Conservation (phyloP, 1,284 basidiomycete genomes). For the Schizophyllum amplum region DNA sequence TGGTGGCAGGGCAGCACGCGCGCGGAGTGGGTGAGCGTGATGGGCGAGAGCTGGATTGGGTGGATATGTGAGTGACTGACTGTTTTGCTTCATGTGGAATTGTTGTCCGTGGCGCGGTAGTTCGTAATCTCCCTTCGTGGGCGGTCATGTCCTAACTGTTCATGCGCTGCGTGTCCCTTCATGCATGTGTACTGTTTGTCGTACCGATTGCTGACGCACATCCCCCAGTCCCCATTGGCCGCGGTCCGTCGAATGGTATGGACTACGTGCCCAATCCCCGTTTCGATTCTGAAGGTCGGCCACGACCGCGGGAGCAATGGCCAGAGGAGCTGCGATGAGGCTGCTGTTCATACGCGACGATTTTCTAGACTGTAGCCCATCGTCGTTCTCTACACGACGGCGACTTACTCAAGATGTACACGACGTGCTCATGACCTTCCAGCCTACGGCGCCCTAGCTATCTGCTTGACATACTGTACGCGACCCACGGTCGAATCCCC, state of each 20-base stretch:
- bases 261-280: conserved; percentile 64
- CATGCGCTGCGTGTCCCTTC: too few species aligned
- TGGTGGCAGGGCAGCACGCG: conserved; percentile 72
- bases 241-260: conserved; percentile 50
- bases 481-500: too few species aligned
- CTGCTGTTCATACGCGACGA: too few species aligned
- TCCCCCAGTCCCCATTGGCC: conserved; percentile 60
- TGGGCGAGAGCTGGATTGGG: conserved; percentile 55
- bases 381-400: too few species aligned
- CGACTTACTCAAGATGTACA: too few species aligned
- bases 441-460: too few species aligned
- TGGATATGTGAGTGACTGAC: conserved; percentile 62
- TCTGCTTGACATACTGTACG: too few species aligned
- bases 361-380: too few species aligned
- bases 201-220: conserved; percentile 4
- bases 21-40: conserved; percentile 67
- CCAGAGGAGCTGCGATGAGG: conserved; percentile 49
- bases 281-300: conserved; percentile 62
- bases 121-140: conserved; percentile 2
- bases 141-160: too few species aligned
- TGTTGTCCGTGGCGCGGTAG: neutral
- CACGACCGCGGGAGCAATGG: conserved; percentile 64
- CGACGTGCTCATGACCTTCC: too few species aligned
- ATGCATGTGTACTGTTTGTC: neutral
- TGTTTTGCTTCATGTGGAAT: conserved; percentile 1